phyloP scores from a whole-genome alignment of 1,284 basidiomycete species.

The Trametes pubescens region DNA sequence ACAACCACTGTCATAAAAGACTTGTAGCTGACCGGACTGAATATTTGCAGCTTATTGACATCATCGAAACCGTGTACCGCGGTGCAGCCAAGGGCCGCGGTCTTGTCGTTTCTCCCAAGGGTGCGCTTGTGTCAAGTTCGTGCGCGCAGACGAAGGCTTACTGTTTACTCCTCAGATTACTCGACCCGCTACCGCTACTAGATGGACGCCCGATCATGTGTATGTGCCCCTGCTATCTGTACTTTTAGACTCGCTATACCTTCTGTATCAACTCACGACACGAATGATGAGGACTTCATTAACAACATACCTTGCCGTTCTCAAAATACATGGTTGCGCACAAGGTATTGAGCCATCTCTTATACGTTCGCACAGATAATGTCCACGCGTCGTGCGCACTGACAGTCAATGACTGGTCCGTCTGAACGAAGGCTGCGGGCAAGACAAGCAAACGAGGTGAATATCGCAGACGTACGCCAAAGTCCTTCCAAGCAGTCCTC shows the following conservation, averaged over 20 bases:
- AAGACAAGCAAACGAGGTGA: no score
- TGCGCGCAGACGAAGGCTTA: neutral
- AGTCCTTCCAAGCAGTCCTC: neutral
- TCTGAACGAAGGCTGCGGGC: no score
- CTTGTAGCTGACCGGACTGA: conserved; percentile 13
- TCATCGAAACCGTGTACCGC: conserved; percentile 98
- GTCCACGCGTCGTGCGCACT: no score
- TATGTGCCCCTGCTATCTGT: conserved; percentile 23
- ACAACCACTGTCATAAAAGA: conserved; percentile 1
- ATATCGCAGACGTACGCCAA: no score
- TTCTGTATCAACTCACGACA: conserved; percentile 3
- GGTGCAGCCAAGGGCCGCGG: conserved; percentile 98
- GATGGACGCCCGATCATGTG: conserved; percentile 12
- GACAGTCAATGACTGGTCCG: no score
- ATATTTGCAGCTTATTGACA: conserved; percentile 87
- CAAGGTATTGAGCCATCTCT: no score
- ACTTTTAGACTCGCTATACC: conserved; percentile 19
- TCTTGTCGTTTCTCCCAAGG: conserved; percentile 97
- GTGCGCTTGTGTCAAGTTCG: conserved; percentile 50
- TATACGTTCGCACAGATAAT: no score
- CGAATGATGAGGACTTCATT: neutral
- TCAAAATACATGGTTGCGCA: no score
- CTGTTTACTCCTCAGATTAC: conserved; percentile 62
- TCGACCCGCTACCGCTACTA: conserved; percentile 87
- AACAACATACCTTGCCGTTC: neutral